Evolutionary conservation across 768 basidiomycete species (phyloP), one percentile per base, ranked within the genome.

Genomic region (Leccinum rimulosum): DNA sequence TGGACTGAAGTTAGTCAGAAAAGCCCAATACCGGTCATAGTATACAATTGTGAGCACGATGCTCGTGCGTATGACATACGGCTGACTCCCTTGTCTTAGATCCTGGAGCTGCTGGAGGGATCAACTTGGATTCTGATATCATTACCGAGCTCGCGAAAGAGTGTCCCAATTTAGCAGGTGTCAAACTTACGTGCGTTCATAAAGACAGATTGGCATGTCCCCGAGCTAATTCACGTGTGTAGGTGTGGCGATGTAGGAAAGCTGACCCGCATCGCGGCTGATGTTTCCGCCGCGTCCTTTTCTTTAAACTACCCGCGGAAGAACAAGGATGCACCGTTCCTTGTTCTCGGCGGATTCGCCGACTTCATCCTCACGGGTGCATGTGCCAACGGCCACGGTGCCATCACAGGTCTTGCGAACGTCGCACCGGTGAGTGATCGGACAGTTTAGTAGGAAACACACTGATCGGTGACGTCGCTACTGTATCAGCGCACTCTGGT

Each of bases 231-330:
- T 15, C n/a, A 54, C 58, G 52, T 25, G 60, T 17, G 60, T 64
- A 93, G 91, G 47, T 96, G 95, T 67, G 93, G 91, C 30, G 92
- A 90, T 67, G 91, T 97, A 61, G 95, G 94, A 52, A 95, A 95
- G 74, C 80, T 95, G 65, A 91, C 91, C 30, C 83, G 94, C 65
- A 89, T 95, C 63, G 85, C 87, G 52, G 86, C 87, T 48, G 76
- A 80, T 10, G 83, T 91, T 7, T 82, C 88, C 14, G 75, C 76
- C 35, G 70, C 82, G 7, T 70, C 76, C 5, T 94, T 93, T 74
- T 62, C 74, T 17, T 70, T 79, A 30, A 67, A 74, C 35, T 77
- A 87, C 73, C 91, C 93, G 48, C 87, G 91, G 69, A 87, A 84
- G 75, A 83, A 84, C 67, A 68, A 77, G 22, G 73, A 79, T 30